Evolutionary conservation across 768 basidiomycete species (phyloP), one percentile per base, ranked within the genome.

Genomic region (Podaxis rugospora): DNA sequence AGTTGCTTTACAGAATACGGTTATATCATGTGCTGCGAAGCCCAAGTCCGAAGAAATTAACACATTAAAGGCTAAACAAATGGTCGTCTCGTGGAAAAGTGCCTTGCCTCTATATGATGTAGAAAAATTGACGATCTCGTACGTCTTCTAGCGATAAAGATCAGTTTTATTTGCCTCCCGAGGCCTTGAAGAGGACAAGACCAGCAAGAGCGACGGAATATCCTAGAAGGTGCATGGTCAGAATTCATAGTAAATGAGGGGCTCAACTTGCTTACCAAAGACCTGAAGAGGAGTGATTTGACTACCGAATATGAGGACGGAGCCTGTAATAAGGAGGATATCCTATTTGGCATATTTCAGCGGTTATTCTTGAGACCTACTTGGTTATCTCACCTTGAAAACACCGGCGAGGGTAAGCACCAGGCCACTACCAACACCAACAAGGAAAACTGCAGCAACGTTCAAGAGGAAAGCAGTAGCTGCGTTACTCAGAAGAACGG

Each of bases 341-440:
- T 98, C 96, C 91, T 91, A 72, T 44, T 44, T 32, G 1, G 25
- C 44, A 40, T 35, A 40, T 47, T 42, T 49, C 44, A 55, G 61
- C 36, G n/a, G 21, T 4, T 25, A 23, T 21, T 51, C 36, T 40
- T 1, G 32, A 27, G 62, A 44, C 36, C 47, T n/a, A 40, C 27
- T 13, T 50, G 51, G 21, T n/a, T 18, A 55, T 70, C 78, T 44
- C 67, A 89, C 88, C 83, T 95, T 95, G 76, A 95, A 88, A 25
- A 98, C 95, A 14, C 95, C 95, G 2, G 95, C 95, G 3, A 98
- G 82, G 2, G 95, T 98, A 65, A 98, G 78, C 18, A 97, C 85
- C 62, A 98, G 79, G 1, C 95, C 93, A 52, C 89, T 90, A 14
- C 89, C 95, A 0, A 87, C 90, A 46, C 93, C 84, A 36, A 97